Conservation (phyloP, 148 eudicot genomes). For the Persicaria maculosa region DNA sequence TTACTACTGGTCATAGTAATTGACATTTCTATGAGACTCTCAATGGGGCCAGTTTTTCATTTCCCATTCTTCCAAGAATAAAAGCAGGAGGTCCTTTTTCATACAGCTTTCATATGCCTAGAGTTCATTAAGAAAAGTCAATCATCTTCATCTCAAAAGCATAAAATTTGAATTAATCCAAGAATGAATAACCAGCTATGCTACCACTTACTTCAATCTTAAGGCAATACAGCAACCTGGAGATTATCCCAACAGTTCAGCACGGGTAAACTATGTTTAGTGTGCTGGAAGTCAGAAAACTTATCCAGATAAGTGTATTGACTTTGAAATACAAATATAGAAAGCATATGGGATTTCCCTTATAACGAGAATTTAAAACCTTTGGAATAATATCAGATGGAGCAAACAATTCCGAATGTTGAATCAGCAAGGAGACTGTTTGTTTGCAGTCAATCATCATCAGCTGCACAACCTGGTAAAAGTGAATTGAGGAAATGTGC, state of each 20-base stretch:
- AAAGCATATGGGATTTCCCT: constrained; percentile 58
- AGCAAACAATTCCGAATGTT: constrained; percentile 57
- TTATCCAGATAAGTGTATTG: constrained; percentile 29
- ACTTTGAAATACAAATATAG: constrained; percentile 74
- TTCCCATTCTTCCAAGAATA: constrained; percentile 97
- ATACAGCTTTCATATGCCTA: constrained; percentile 78
- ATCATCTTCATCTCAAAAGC: constrained; percentile 8
- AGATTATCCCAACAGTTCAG: neutral
- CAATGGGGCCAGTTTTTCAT: constrained; percentile 64
- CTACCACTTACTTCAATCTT: neutral
- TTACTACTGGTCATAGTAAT: neutral
- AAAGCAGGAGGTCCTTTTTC: constrained; percentile 60
- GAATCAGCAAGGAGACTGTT: constrained; percentile 59
- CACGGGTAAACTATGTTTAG: neutral
- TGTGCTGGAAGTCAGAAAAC: neutral
- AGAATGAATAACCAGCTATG: neutral
- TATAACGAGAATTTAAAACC: constrained; percentile 51
- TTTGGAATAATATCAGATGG: constrained; percentile 82
- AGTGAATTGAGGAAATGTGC: neutral
- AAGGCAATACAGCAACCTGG: neutral
- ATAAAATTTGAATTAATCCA: neutral
- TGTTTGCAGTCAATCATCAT: constrained; percentile 82
- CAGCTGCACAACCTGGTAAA: constrained; percentile 74
- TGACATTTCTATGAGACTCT: neutral
- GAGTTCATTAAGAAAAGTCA: constrained; percentile 19